phyloP scores from a whole-genome alignment of 768 basidiomycete species.

The Phaffia tasmanica region DNA sequence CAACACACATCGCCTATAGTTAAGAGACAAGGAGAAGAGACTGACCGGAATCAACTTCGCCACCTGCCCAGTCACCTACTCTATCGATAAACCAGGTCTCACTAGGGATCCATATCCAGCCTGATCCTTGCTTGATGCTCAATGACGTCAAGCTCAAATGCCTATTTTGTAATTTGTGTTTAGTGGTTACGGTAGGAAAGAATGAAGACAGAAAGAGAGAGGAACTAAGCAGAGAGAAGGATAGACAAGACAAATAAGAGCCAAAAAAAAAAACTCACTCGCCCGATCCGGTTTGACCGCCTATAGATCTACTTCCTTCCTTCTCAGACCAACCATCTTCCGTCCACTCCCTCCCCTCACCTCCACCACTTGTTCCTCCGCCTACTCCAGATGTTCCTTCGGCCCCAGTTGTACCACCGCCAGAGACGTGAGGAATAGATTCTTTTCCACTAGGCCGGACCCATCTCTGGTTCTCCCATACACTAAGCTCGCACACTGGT shows the following conservation, averaged over 20 bases:
- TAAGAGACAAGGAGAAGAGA: not conserved
- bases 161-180: not conserved
- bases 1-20: too few species aligned
- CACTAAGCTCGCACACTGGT: not conserved
- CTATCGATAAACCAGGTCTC: slow-evolving; percentile 21
- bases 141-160: too few species aligned
- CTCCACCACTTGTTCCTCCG: not conserved
- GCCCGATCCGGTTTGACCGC: not conserved
- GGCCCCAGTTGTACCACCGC: too few species aligned
- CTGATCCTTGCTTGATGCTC: not conserved
- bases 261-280: slow-evolving; percentile 1
- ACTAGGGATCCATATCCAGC: slow-evolving; percentile 14
- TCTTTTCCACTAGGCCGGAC: too few species aligned
- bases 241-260: not conserved
- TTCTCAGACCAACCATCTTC: slow-evolving; percentile 4
- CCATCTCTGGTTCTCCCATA: slow-evolving; percentile 17
- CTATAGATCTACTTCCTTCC: not conserved
- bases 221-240: too few species aligned
- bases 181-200: not conserved
- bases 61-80: slow-evolving; percentile 9
- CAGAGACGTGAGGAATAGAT: too few species aligned
- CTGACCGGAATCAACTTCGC: slow-evolving; percentile 4
- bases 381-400: not conserved
- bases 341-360: not conserved
- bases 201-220: not conserved